Base-by-base conservation (phyloP, 352 stramenopile genomes). In the Plasmopara viticola region DNA sequence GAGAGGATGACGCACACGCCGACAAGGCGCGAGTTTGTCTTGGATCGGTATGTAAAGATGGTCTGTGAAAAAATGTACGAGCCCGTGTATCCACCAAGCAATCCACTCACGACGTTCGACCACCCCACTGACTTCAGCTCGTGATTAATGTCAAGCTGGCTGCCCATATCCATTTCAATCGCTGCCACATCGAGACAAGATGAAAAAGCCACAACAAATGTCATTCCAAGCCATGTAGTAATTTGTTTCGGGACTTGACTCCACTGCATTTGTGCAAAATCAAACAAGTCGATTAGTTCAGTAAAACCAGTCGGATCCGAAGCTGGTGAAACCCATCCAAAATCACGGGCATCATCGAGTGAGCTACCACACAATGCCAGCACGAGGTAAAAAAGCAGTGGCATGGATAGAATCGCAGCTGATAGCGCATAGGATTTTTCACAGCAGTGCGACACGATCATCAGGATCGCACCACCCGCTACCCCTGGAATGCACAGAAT, bases 61-160 rank as follows among this genome's bases (percentile, higher is more conserved):
- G 94, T 98, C 77, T 99, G 96, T 30, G 80, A 97, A 69, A 99
- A 99, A 56, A 99, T 99, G 70, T 99, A 99, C 20, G 84, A 97
- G 7, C 97, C 97, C 9, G 95, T 98, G 74, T 98, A 99, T 44
- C 97, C 97, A 25, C 96, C 96, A 0, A 94, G 83, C 33, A 98
- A 15, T 0, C 97, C 97, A 44, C 84, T 98, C 5, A 98, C 66
- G 12, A 98, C 62, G 71, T 99, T 99, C 31, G 86, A 97, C 62
- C 97, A 92, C 4, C 97, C 97, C 10, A 99, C 95, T 25, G 84
- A 95, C 38, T 75, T 61, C 9, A 97, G 66, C 62, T 99, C 95
- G 56, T 95, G 74, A 70, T 98, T 96, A 72, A 98, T 98, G 58
- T 98, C 74, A 2, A 99, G 77, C 18, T 91, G 87, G 28, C 76